Evolutionary conservation across 2,329 filamentous ascomycete species (phyloP).

Genomic region (Diaporthe helianthi): DNA sequence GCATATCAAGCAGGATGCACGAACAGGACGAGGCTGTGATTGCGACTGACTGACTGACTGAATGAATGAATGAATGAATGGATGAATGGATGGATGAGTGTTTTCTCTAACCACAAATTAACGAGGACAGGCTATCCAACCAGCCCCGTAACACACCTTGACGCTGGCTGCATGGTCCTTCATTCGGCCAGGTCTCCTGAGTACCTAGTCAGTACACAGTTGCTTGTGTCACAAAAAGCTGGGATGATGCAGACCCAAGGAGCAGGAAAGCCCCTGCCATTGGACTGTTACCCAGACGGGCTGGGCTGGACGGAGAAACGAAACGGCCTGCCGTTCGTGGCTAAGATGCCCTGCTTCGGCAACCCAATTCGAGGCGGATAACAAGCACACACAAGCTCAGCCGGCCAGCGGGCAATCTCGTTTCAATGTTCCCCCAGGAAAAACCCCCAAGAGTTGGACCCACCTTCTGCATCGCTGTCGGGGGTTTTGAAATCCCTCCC

Average conservation of each 20-base stretch:
- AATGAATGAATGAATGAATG: too few relatives aligned
- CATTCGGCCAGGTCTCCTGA: background rate
- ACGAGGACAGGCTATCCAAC: slow-evolving; percentile 8
- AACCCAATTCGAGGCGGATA: slow-evolving; percentile 11
- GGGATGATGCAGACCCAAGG: background rate
- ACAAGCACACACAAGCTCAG: background rate
- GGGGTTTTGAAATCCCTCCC: background rate
- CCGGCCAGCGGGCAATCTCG: too few relatives aligned
- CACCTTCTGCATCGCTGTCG: slow-evolving; percentile 7
- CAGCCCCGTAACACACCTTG: slow-evolving; percentile 15
- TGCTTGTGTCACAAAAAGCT: slow-evolving; percentile 13
- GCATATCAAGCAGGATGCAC: background rate
- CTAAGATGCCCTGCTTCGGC: slow-evolving; percentile 3
- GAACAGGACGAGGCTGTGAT: background rate
- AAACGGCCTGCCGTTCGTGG: slow-evolving; percentile 11
- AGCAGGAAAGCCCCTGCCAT: slow-evolving; percentile 1
- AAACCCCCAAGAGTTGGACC: background rate
- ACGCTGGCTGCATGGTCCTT: slow-evolving; percentile 17
- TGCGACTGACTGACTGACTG: background rate
- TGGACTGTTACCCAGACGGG: background rate
- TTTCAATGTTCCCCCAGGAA: background rate
- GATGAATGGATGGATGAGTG: too few relatives aligned
- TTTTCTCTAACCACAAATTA: background rate
- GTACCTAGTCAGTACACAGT: background rate
- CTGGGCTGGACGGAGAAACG: too few relatives aligned